phyloP scores from a whole-genome alignment of 306 rosid species.

The Alnus glutinosa region DNA sequence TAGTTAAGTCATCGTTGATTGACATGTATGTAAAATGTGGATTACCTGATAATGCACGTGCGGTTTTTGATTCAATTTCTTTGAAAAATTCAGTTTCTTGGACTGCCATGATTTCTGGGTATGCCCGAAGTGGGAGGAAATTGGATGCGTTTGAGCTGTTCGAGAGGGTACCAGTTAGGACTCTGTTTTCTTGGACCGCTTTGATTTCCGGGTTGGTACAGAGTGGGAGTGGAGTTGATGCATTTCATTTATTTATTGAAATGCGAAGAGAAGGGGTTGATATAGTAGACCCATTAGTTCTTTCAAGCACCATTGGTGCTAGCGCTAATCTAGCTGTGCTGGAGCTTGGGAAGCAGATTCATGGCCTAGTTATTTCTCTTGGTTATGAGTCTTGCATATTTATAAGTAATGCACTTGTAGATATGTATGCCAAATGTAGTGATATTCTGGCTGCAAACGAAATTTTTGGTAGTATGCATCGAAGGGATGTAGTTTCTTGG shows the following conservation, averaged over 20 bases:
- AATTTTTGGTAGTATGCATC: slow-evolving; percentile 52
- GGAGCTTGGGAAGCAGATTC: slow-evolving; percentile 83
- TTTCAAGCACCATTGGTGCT: slow-evolving; percentile 78
- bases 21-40: slow-evolving; percentile 81
- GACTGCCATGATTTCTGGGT: slow-evolving; percentile 82
- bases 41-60: slow-evolving; percentile 51
- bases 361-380: slow-evolving; percentile 55
- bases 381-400: slow-evolving; percentile 80
- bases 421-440: slow-evolving; percentile 94
- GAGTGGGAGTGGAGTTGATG: slow-evolving; percentile 68
- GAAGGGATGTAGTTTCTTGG: slow-evolving; percentile 85
- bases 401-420: slow-evolving; percentile 78
- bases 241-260: slow-evolving; percentile 52
- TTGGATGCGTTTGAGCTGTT: background rate
- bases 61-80: slow-evolving; percentile 60
- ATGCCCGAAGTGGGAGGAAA: slow-evolving; percentile 67
- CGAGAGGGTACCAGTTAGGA: too few relatives aligned
- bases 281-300: slow-evolving; percentile 71
- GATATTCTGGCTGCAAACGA: slow-evolving; percentile 65
- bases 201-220: too few relatives aligned
- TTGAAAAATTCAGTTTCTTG: slow-evolving; percentile 52
- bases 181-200: too few relatives aligned
- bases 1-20: slow-evolving; percentile 76
- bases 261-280: slow-evolving; percentile 66
- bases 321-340: slow-evolving; percentile 70